Base-by-base conservation (phyloP, 1,284 basidiomycete species). In the Apiotrichum gamsii region DNA sequence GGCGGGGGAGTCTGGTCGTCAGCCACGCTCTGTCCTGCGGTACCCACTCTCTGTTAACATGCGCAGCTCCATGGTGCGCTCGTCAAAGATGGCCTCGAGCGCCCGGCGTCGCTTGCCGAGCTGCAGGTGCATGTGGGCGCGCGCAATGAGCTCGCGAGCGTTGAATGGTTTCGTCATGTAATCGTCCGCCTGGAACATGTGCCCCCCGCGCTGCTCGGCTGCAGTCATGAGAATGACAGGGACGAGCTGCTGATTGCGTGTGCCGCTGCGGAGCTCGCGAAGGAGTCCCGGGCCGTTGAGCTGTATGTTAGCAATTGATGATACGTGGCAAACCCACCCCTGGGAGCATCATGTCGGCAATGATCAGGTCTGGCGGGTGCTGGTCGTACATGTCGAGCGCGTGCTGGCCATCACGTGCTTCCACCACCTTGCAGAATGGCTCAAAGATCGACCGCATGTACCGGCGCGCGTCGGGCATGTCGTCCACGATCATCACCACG, bases 271-370 rank as follows among this genome's bases (percentile, higher is more conserved):
- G 15, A 70, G 36, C 0, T 52, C 58, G 3, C 37, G 35, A 8
- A 70, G 49, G 10, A 70, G 48, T 8, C 60, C 65, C 38, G 60
- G 62, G 1, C 68, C 68, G 32, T 63, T 61, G 11, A 67, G 51
- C 62, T 65, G 42, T 4, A 52, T 1, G 63, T 68, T 5, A 60
- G 54, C 25, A 45, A 66, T 69, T 4, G 57, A 48, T 13, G 44
- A 47, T 47, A 66, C 67, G 28, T 9, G 54, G 33, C 60, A n/a
- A n/a, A 45, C 16, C 38, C 10, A 67, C 47, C 53, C 62, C 36
- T 2, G 73, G 73, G 69, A 75, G 73, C 69, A 74, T 72, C 8
- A 74, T 69, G 47, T 76, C 75, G 2, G 69, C 65, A 9, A 74
- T 57, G 49, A 75, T 68, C 21, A 70, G 51, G 36, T 70, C 56